These are phyloP conservation scores for Hysterium pulicare DNA, from an alignment of 2,329 filamentous ascomycete species.

Conservation along the genomic window DNA sequence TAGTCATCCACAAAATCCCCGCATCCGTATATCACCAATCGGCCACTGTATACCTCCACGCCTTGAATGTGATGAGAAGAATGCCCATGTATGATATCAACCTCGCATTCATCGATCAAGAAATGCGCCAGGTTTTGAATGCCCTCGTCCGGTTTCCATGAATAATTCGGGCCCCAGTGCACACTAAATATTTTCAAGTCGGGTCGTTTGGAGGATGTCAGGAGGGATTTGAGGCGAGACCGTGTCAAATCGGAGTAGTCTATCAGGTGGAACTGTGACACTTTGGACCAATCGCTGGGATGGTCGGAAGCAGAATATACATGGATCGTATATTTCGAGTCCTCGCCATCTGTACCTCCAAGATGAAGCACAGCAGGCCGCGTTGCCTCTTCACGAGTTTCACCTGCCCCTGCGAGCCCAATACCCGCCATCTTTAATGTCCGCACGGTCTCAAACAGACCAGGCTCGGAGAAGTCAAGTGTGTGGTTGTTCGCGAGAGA, in stretches of 20 bases:
- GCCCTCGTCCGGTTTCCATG: slow-evolving; percentile 29
- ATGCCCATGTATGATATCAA: too few species aligned
- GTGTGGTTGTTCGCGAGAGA: slow-evolving; percentile 41
- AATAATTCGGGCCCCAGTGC: slow-evolving; percentile 43
- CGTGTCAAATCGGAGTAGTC: slow-evolving; percentile 29
- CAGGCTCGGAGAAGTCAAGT: slow-evolving; percentile 35
- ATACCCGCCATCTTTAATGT: slow-evolving; percentile 24
- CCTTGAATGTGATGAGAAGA: too few species aligned
- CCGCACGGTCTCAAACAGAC: slow-evolving; percentile 34
- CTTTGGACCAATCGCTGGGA: slow-evolving; percentile 29
- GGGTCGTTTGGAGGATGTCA: slow-evolving; percentile 10
- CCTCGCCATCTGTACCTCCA: slow-evolving; percentile 10
- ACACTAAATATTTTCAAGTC: slow-evolving; percentile 39
- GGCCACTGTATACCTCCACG: too few species aligned
- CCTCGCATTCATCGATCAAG: too few species aligned
- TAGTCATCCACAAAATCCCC: too few species aligned
- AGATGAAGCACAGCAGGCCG: slow-evolving; percentile 24
- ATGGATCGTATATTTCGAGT: slow-evolving; percentile 19
- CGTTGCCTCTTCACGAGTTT: slow-evolving; percentile 24
- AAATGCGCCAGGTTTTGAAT: too few species aligned
- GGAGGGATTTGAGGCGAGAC: slow-evolving; percentile 17
- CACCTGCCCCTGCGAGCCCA: slow-evolving; percentile 31
- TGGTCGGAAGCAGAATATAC: slow-evolving; percentile 39
- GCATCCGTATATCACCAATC: too few species aligned
- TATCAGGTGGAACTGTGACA: slow-evolving; percentile 36